phyloP scores from a whole-genome alignment of 257 asterid species.

The Fraxinus pennsylvanica region DNA sequence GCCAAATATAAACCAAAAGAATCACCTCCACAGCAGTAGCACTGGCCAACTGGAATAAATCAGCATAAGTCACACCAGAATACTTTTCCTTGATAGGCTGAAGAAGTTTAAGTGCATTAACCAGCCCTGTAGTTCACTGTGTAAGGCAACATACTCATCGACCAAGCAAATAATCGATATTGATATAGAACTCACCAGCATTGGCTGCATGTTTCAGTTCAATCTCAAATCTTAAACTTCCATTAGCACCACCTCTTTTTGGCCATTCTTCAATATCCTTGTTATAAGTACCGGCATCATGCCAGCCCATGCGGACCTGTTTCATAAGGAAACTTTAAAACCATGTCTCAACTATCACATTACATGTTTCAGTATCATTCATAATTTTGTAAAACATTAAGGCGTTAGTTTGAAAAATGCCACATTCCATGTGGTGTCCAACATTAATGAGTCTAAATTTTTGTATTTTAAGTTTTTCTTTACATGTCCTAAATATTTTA shows the following conservation, averaged over 20 bases:
- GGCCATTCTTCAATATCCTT: conserved; percentile 93
- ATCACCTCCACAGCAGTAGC: conserved; percentile 92
- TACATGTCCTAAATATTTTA: background rate
- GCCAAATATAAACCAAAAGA: too few relatives aligned
- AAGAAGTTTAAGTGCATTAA: conserved; percentile 92
- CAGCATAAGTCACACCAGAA: conserved; percentile 77
- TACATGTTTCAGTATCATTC: background rate
- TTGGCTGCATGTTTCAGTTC: conserved; percentile 94
- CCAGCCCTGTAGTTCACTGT: conserved; percentile 67
- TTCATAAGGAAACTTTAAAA: background rate
- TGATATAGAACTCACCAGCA: conserved; percentile 64
- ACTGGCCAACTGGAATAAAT: conserved; percentile 93
- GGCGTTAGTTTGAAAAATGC: background rate
- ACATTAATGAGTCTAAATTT: background rate
- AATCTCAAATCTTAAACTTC: conserved; percentile 87
- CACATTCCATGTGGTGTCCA: background rate
- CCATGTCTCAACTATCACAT: background rate
- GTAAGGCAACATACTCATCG: conserved; percentile 37
- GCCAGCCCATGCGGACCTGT: conserved; percentile 98
- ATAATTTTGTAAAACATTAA: background rate
- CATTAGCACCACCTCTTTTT: conserved; percentile 94
- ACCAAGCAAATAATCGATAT: background rate
- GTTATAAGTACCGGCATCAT: conserved; percentile 97
- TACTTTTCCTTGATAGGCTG: conserved; percentile 96
- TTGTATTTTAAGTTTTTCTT: background rate